Evolutionary conservation across 306 rosid species (phyloP), one percentile per base, ranked within the genome.

Genomic region (Trifolium pratense): DNA sequence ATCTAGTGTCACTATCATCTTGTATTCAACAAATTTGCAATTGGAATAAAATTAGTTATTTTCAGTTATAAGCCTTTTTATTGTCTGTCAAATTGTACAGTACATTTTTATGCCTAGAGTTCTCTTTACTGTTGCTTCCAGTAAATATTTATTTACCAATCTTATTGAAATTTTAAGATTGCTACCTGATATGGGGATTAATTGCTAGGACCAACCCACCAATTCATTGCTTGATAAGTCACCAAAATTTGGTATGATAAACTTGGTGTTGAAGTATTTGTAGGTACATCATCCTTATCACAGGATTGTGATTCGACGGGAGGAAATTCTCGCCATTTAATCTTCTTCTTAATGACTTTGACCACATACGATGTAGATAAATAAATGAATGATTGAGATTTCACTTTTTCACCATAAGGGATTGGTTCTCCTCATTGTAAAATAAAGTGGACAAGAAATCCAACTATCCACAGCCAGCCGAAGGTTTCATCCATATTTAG

Each of bases 41-140:
- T 16, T 23, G 8, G 32, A 75, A 52, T 75, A 43, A 23, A 53
- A 20, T n/a, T 3, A 31, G 68, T 56, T 64, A 16, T 64, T 74
- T 51, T 23, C 39, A 5, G 55, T 49, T 45, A 51, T 16, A 37
- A 48, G 26, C 17, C 53, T 13, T 32, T 74, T 10, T 34, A 31
- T 21, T 67, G 13, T 56, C 23, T 48, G 53, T 59, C 32, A 16
- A 73, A 13, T 46, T 66, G 58, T 34, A 58, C 40, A 21, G 49
- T 45, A 66, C 40, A 21, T 70, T 49, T 31, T 49, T 31, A 64
- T 66, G 12, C 17, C 55, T 45, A 11, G 12, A 29, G 17, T 20
- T 76, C 12, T 13, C 6, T 75, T 75, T 23, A 52, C 25, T 58
- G 10, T 48, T 42, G 31, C 59, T 26, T 18, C 26, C 14, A 59